phyloP scores from a whole-genome alignment of 2,329 filamentous ascomycete species.

The Curvularia hawaiiensis region DNA sequence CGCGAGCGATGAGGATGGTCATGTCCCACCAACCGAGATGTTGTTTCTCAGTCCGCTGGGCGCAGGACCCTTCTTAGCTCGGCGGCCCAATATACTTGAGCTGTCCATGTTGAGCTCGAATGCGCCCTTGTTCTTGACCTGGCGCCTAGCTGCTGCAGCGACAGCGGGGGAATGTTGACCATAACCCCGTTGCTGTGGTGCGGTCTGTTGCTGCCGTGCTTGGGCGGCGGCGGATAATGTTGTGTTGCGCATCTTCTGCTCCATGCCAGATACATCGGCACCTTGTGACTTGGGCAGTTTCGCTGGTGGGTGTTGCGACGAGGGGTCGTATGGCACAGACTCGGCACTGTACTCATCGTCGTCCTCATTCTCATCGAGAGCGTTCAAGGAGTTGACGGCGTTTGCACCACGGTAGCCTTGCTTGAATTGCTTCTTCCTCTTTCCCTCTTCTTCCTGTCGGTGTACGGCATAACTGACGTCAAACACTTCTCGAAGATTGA shows the following conservation, averaged over 20 bases:
- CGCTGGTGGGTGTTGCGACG: constrained; percentile 56
- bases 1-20: constrained; percentile 35
- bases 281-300: constrained; percentile 72
- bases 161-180: constrained; percentile 87
- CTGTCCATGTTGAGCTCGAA: constrained; percentile 94
- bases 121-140: constrained; percentile 77
- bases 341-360: constrained; percentile 71
- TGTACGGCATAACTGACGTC: constrained; percentile 99
- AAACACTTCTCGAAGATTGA: constrained; percentile 96
- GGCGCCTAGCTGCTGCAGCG: constrained; percentile 80
- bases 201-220: constrained; percentile 57
- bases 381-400: constrained; percentile 69
- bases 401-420: constrained; percentile 69
- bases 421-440: constrained; percentile 82
- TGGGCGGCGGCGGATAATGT: constrained; percentile 72
- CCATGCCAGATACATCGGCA: constrained; percentile 72
- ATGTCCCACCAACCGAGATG: constrained; percentile 43
- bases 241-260: constrained; percentile 85
- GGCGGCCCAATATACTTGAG: constrained; percentile 82
- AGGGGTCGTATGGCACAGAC: constrained; percentile 58
- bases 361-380: constrained; percentile 67
- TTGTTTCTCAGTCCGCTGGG: constrained; percentile 55
- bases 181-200: constrained; percentile 66
- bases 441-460: constrained; percentile 92
- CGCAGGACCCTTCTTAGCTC: constrained; percentile 56